Percentiles rank a stretch among this genome's conserved stretches.
These are phyloP conservation scores for Funneliformis caledonium DNA, from an alignment of 371 early-diverging fungal species.

Conservation along the genomic window DNA sequence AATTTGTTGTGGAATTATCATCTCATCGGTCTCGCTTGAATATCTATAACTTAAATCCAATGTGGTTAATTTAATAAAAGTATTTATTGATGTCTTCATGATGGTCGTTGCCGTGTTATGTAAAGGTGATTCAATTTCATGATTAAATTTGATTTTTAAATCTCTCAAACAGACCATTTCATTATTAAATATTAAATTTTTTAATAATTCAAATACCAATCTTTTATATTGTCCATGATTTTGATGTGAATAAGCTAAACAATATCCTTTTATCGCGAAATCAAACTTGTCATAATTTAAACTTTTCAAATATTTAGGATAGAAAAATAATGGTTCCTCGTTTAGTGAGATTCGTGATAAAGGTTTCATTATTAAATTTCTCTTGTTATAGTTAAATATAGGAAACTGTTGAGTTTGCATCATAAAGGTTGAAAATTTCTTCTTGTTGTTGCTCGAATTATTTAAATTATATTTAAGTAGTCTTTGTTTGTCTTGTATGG, in stretches of 20 bases:
- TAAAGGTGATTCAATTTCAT: not conserved
- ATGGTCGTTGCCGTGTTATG: not conserved
- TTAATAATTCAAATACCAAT: not conserved
- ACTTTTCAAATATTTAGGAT: conserved; percentile 18
- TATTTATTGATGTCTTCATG: not conserved
- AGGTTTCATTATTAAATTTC: not conserved
- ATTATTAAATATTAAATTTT: not conserved
- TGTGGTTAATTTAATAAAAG: not conserved
- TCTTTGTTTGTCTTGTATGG: not conserved
- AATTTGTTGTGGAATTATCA: too few species aligned
- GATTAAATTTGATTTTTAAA: not conserved
- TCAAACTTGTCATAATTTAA: conserved; percentile 1
- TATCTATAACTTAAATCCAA: not conserved
- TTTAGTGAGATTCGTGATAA: not conserved
- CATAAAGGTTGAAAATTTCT: too few species aligned
- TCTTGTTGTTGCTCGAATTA: too few species aligned
- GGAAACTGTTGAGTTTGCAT: too few species aligned
- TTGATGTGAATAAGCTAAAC: not conserved
- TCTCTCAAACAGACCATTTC: not conserved
- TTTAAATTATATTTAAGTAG: not conserved
- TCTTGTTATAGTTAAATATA: not conserved
- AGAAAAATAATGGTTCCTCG: not conserved
- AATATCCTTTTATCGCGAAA: not conserved
- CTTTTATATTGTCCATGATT: not conserved
- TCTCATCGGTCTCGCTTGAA: too few species aligned